These are phyloP conservation scores for Penicillium sp. DNA, from an alignment of 2,329 filamentous ascomycete genomes.

Conservation along the genomic window DNA sequence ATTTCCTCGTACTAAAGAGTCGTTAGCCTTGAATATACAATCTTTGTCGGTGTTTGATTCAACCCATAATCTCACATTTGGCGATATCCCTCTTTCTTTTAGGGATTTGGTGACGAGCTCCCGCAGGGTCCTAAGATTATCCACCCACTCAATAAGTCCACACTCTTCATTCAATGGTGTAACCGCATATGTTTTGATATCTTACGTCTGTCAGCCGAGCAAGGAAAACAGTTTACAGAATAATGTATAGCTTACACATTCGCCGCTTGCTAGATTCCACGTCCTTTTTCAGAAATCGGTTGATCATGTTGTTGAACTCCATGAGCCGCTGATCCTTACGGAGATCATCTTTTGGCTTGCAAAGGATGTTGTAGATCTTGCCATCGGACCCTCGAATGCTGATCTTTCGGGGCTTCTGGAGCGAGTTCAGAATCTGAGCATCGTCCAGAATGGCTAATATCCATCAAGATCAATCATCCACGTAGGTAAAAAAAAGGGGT, in stretches of 20 bases:
- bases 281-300: conserved; percentile 88
- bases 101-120: conserved; percentile 86
- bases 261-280: conserved; percentile 88
- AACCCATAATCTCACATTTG: conserved; percentile 51
- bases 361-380: conserved; percentile 83
- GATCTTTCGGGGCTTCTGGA: conserved; percentile 90
- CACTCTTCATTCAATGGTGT: conserved; percentile 97
- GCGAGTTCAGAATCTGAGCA: conserved; percentile 84
- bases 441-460: conserved; percentile 74
- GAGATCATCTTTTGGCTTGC: conserved; percentile 97
- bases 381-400: conserved; percentile 89
- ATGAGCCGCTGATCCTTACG: conserved; percentile 97
- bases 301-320: conserved; percentile 99
- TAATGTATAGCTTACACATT: conserved; percentile 58
- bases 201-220: conserved; percentile 26
- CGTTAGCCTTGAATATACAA: conserved; percentile 5
- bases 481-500: background rate
- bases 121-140: conserved; percentile 89
- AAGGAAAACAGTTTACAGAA: background rate
- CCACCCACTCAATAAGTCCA: conserved; percentile 97
- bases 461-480: conserved; percentile 19
- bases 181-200: conserved; percentile 96
- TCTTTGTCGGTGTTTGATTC: background rate
- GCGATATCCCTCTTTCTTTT: conserved; percentile 69
- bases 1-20: conserved; percentile 70